phyloP scores from a whole-genome alignment of 805 yeast species.

The Yamadazyma sp. region DNA sequence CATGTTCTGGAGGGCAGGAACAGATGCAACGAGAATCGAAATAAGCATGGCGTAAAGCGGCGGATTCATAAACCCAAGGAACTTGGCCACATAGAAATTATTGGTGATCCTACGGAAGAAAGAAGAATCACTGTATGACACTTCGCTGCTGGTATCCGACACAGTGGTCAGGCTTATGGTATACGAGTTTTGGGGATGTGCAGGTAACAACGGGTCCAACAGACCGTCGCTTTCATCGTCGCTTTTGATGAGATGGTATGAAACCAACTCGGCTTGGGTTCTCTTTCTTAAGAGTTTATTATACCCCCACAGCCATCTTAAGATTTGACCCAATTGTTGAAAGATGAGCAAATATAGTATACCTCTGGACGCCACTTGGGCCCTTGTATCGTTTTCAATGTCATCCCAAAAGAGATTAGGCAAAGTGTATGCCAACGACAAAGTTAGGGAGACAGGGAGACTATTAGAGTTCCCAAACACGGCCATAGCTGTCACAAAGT shows the following conservation, averaged over 20 bases:
- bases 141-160: conserved; percentile 3
- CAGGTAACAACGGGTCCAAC: conserved; percentile 1
- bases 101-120: neutral
- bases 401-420: conserved; percentile 79
- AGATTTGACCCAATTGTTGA: conserved; percentile 80
- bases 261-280: conserved; percentile 34
- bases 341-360: conserved; percentile 69
- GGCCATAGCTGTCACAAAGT: conserved; percentile 95
- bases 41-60: conserved; percentile 76
- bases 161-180: neutral
- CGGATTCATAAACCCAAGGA: conserved; percentile 61
- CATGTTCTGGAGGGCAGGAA: conserved; percentile 54
- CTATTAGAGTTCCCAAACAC: conserved; percentile 96
- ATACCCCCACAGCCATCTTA: conserved; percentile 88
- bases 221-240: conserved; percentile 13
- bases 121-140: neutral
- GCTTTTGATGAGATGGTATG: conserved; percentile 10
- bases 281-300: conserved; percentile 62
- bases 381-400: conserved; percentile 61
- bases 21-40: conserved; percentile 67
- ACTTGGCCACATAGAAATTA: conserved; percentile 3
- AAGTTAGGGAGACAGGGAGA: conserved; percentile 85
- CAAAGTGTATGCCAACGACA: conserved; percentile 73
- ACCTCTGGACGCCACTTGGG: conserved; percentile 76
- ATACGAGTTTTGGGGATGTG: neutral